Evolutionary conservation across 129 eudicot species (phyloP), one percentile per base, ranked within the genome.

Genomic region (Chrysanthemum lavandulifolium): DNA sequence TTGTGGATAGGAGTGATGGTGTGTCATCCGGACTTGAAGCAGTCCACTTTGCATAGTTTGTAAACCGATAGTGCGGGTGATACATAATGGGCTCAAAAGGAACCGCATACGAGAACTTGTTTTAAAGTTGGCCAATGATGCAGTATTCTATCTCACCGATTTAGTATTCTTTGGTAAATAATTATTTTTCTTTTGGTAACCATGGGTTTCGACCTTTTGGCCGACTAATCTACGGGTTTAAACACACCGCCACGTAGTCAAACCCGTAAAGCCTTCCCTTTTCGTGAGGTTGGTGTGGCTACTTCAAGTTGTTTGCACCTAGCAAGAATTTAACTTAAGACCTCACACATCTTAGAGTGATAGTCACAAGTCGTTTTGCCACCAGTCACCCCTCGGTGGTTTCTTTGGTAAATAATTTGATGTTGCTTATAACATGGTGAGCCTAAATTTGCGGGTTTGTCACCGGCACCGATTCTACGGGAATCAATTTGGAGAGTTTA

Each of bases 1-100:
- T 92, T 8, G 52, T 68, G 13, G 74, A 68, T 67, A 76, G 15
- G 14, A 67, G 10, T 7, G 21, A 67, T 36, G 68, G 27, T 57
- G 68, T 71, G 15, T 81, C 87, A 40, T 43, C 83, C 51, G 83
- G 83, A 59, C 27, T 67, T 18, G 73, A 21, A 10, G 58, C 18
- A 4, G n/a, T 10, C 40, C 91, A 12, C 75, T 63, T 79, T 91
- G 97, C 67, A 72, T 65, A 18, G 84, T 81, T 3, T 91, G 96
- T 54, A 77, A 88, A 78, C 75, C 85, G 91, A 67, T 88, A n/a
- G 86, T 91, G 36, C 77, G 76, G 3, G 82, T 90, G 88, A 83
- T 89, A 79, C 93, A 91, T 76, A 86, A 74, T 10, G 82, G 80
- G 71, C 56, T 91, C 0, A 40, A 40, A 40, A 12, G 0, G 27